Evolutionary conservation across 2,329 filamentous ascomycete species (phyloP).

Genomic region (Colletotrichum tofieldiae): DNA sequence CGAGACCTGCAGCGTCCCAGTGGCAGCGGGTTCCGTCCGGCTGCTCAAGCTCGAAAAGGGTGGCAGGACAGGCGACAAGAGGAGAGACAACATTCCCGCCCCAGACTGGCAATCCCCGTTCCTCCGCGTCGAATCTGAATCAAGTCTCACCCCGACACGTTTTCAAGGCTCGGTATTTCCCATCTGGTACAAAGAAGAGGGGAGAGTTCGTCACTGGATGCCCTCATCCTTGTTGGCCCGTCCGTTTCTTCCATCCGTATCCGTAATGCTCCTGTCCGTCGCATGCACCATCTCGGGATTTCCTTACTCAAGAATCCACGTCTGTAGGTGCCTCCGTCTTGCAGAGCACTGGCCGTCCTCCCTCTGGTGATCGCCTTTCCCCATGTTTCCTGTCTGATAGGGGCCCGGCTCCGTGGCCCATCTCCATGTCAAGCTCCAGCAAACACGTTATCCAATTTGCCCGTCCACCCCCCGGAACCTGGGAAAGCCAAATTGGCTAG

Average conservation of each 20-base stretch:
- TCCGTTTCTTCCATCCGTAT: neutral
- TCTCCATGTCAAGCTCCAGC: constrained; percentile 27
- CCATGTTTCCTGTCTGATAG: constrained; percentile 35
- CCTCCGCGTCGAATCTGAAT: constrained; percentile 18
- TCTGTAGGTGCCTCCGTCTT: neutral
- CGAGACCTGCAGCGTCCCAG: constrained; percentile 1
- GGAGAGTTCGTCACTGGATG: neutral
- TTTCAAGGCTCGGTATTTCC: constrained; percentile 1
- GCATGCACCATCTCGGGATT: neutral
- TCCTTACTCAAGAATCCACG: neutral
- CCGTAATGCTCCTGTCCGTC: neutral
- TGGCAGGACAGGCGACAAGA: neutral
- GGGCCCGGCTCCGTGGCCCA: constrained; percentile 11
- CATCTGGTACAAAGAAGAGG: neutral
- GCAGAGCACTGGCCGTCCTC: neutral
- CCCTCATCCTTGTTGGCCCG: neutral
- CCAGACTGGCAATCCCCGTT: constrained; percentile 17
- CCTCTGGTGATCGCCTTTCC: constrained; percentile 15
- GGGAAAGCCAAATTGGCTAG: constrained; percentile 40
- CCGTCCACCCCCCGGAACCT: constrained; percentile 28
- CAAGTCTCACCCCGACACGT: constrained; percentile 28
- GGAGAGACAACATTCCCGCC: constrained; percentile 20
- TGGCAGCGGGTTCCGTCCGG: neutral
- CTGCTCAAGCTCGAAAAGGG: neutral
- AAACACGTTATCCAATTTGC: constrained; percentile 36